Base-by-base conservation (phyloP, 345 rosid species). In the Rhizophora apiculata region DNA sequence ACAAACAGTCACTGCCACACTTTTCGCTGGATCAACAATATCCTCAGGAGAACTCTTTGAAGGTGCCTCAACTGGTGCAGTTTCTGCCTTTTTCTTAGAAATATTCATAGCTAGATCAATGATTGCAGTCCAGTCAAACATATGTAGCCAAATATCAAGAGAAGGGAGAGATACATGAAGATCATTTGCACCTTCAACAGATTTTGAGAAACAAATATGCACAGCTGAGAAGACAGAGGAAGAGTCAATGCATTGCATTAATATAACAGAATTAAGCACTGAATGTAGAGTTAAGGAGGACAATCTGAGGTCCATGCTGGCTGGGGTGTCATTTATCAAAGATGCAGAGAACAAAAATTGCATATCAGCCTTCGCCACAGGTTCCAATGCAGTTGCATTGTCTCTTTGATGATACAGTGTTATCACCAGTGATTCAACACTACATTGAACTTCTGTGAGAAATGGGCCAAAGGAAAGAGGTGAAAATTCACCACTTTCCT, bases 111-210 rank as follows among this genome's bases (percentile, higher is more conserved):
- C 62, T 70, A 64, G 79, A 69, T 82, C 84, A 76, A 84, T 68
- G 61, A 89, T 72, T 76, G 75, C 74, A 54, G 68, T 74, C 97
- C 96, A 93, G 56, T 85, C 86, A 43, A 65, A 56, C 67, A 63
- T 60, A 73, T 91, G 88, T 26, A 93, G 75, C 97, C 96, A 93
- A 69, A 93, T 71, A 74, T 83, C 82, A 60, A 91, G 82, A 75
- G 88, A 81, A 72, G 98, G 98, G 68, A 89, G 85, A 73, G 82
- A 79, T 68, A 93, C 60, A 55, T 68, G 68, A 72, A 93, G 43
- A 69, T 79, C 80, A 67, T 68, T 78, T 63, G 61, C 80, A 70
- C 72, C 79, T 31, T 68, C 75, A 73, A 62, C 82, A 18, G 73
- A 76, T 72, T 80, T 78, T 48, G 77, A 79, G 70, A 82, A 78